Evolutionary conservation across 1,284 basidiomycete genomes (phyloP).

Genomic region (Pseudozyma tsukubaensis): DNA sequence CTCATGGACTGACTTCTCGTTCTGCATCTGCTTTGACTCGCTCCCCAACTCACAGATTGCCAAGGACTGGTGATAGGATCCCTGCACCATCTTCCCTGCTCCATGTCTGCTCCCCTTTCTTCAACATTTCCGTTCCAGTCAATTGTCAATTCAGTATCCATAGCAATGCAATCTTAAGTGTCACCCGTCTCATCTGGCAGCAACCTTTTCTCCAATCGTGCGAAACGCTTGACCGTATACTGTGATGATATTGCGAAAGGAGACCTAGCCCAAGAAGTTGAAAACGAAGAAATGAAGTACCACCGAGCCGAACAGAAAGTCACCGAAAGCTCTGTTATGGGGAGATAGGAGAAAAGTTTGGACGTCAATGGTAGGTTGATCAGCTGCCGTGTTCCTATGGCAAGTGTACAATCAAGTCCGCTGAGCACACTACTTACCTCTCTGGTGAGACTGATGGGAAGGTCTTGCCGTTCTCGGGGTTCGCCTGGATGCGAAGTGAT

Average conservation of each 20-base stretch:
- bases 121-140: neutral
- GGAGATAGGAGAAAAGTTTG: neutral
- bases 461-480: conserved; percentile 78
- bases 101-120: neutral
- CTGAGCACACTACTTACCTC: conserved; percentile 81
- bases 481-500: conserved; percentile 89
- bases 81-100: neutral
- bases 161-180: conserved; percentile 38
- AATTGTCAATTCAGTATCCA: conserved; percentile 2
- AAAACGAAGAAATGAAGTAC: conserved; percentile 98
- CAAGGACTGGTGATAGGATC: conserved; percentile 54
- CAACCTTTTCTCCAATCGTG: neutral
- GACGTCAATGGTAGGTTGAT: too few relatives aligned
- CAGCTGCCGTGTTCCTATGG: too few relatives aligned
- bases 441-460: conserved; percentile 81
- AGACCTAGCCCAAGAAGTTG: conserved; percentile 84
- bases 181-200: too few relatives aligned
- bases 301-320: conserved; percentile 92
- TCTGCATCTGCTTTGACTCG: neutral
- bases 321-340: conserved; percentile 76
- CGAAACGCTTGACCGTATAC: neutral
- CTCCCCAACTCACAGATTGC: conserved; percentile 29
- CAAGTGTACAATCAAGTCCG: too few relatives aligned
- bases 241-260: neutral
- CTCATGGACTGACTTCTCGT: neutral